These are phyloP conservation scores for Usnea hakonensis DNA, from an alignment of 495 filamentous ascomycete genomes.

Conservation along the genomic window DNA sequence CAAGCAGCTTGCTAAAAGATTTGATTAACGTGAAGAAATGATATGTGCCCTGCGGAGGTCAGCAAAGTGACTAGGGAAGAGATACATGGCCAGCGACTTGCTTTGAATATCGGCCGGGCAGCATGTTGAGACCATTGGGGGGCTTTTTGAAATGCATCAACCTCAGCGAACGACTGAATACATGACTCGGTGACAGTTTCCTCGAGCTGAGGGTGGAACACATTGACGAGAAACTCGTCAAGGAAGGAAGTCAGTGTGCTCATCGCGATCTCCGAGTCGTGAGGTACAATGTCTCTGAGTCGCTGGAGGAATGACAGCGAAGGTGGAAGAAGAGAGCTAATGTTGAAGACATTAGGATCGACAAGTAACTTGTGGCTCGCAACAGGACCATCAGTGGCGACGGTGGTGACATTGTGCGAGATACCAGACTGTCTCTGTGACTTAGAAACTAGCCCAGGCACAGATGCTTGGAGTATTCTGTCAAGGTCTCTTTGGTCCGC, in stretches of 20 bases:
- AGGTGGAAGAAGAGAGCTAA: conserved; percentile 87
- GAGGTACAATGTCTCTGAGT: conserved; percentile 84
- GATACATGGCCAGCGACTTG: conserved; percentile 18
- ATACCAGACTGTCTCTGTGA: conserved; percentile 45
- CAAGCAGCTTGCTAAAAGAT: conserved; percentile 89
- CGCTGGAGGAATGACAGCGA: conserved; percentile 86
- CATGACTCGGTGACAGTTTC: conserved; percentile 89
- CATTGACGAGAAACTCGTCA: conserved; percentile 96
- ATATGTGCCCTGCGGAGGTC: conserved; percentile 54
- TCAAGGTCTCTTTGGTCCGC: conserved; percentile 86
- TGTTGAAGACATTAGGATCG: conserved; percentile 96
- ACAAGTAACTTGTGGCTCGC: conserved; percentile 81
- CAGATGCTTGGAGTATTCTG: conserved; percentile 78
- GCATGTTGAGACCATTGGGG: conserved; percentile 70
- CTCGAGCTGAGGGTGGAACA: conserved; percentile 93
- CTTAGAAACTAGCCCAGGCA: conserved; percentile 85
- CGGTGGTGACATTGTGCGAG: conserved; percentile 25
- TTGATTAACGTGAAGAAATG: conserved; percentile 81
- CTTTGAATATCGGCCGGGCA: conserved; percentile 78
- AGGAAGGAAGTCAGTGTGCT: conserved; percentile 90
- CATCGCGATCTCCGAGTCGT: conserved; percentile 71
- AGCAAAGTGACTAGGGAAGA: neutral
- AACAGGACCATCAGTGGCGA: conserved; percentile 45
- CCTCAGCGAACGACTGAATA: conserved; percentile 69
- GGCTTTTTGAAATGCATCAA: conserved; percentile 84